Evolutionary conservation across 164 flowering plant genomes (phyloP).

Genomic region (Malania oleifera): DNA sequence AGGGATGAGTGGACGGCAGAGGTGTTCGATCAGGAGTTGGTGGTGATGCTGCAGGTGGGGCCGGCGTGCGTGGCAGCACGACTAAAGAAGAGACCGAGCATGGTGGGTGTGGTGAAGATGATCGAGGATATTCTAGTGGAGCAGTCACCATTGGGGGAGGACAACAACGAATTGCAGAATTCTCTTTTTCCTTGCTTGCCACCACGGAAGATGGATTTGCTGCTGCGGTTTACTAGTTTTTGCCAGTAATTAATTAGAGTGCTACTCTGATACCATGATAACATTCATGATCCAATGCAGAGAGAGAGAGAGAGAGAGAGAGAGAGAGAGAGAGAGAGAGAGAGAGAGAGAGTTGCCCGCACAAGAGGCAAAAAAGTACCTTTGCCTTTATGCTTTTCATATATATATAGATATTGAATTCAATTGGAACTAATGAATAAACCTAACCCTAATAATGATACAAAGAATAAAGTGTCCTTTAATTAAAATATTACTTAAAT

Average conservation of each 20-base stretch:
- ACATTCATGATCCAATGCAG: too few relatives aligned
- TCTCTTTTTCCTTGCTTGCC: slow-evolving; percentile 68
- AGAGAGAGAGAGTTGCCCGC: too few relatives aligned
- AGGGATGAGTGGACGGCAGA: slow-evolving; percentile 97
- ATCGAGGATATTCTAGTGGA: slow-evolving; percentile 88
- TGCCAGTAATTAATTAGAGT: neutral
- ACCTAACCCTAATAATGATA: too few relatives aligned
- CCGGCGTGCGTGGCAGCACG: slow-evolving; percentile 65
- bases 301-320: too few relatives aligned
- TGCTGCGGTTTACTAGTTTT: slow-evolving; percentile 26
- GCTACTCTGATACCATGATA: neutral
- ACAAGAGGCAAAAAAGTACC: too few relatives aligned
- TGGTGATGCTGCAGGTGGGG: slow-evolving; percentile 83
- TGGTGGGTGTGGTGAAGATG: slow-evolving; percentile 78
- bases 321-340: too few relatives aligned
- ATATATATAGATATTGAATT: too few relatives aligned
- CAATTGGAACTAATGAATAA: too few relatives aligned
- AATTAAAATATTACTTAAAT: too few relatives aligned
- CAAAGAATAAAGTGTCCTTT: too few relatives aligned
- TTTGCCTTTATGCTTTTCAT: too few relatives aligned
- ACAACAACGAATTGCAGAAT: slow-evolving; percentile 72
- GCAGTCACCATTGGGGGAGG: slow-evolving; percentile 89
- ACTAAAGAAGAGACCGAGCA: slow-evolving; percentile 84
- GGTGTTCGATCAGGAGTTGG: slow-evolving; percentile 88
- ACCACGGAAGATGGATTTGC: slow-evolving; percentile 73